Evolutionary conservation across 2,329 filamentous ascomycete genomes (phyloP), one percentile per base, ranked within the genome.

Genomic region (Tolypocladium pustulatum): DNA sequence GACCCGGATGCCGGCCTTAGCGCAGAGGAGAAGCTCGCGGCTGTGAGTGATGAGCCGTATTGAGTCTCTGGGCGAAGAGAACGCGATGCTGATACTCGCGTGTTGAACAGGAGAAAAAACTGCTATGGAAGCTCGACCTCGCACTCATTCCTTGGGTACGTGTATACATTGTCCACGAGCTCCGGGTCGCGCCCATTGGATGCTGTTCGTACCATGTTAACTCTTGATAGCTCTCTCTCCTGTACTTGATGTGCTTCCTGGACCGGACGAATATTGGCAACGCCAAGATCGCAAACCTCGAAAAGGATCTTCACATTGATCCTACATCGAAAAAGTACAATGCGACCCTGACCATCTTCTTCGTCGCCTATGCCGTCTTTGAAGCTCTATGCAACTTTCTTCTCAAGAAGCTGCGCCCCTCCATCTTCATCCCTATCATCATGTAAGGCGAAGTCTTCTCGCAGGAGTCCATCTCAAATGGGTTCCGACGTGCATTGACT

Each of bases 291-390:
- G 58, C 58, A 30, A 41, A 60, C 27, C 58, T 60, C 27, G 55
- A 57, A n/a, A 46, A 15, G 12, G 56, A 55, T 25, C 40, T 92
- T 60, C 89, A 89, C 52, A 81, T 81, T 73, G 90, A 77, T 55
- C 71, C 84, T 15, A 55, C 60, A 22, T 63, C 72, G 34, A 64
- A 77, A 13, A 84, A 88, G 67, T 96, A 91, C 75, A 92, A 92
- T 70, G 78, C 82, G 27, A 82, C 86, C 0, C 78, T 96, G 9
- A 90, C 88, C 38, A 87, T 95, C 65, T 96, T 96, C 76, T 96
- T 95, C 75, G 79, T 95, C 55, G 91, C 88, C 0, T 96, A 96
- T 69, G 81, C 89, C 2, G 73, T 91, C 38, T 91, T 90, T 62
- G 90, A 94, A 70, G 84, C 85, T 0, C 66, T 91, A 51, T 91